A percentile compares a stretch with the other conserved stretches of the same genome.
Evolutionary conservation across 352 stramenopile genomes (phyloP).

Genomic region (Globisporangium viniferum): DNA sequence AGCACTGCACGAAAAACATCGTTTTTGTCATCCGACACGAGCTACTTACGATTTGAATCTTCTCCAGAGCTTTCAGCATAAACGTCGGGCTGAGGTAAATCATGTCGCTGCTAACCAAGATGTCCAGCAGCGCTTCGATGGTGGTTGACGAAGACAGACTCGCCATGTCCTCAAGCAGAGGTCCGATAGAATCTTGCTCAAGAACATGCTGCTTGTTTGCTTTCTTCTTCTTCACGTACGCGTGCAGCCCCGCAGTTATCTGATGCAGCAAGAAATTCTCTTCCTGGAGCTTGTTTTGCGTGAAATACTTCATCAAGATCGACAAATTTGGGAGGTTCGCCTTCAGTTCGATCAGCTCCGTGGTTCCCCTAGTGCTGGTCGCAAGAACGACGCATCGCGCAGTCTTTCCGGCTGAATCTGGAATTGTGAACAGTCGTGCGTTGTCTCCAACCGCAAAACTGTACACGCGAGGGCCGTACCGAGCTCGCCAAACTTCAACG

Average conservation of each 20-base stretch:
- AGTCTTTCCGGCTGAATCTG: slow-evolving; percentile 29
- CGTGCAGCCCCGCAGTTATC: slow-evolving; percentile 64
- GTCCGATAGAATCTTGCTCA: slow-evolving; percentile 47
- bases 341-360: slow-evolving; percentile 66
- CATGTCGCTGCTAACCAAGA: slow-evolving; percentile 66
- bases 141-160: slow-evolving; percentile 59
- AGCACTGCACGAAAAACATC: neutral
- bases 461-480: slow-evolving; percentile 71
- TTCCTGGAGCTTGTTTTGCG: slow-evolving; percentile 82
- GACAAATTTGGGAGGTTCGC: slow-evolving; percentile 45
- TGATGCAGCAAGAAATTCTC: slow-evolving; percentile 86
- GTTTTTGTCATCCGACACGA: neutral
- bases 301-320: slow-evolving; percentile 83
- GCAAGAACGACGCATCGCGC: slow-evolving; percentile 60
- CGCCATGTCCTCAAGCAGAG: slow-evolving; percentile 65
- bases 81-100: slow-evolving; percentile 48
- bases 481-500: slow-evolving; percentile 79
- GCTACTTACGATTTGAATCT: slow-evolving; percentile 50
- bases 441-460: slow-evolving; percentile 67
- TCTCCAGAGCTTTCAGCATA: slow-evolving; percentile 56
- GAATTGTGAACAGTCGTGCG: slow-evolving; percentile 63
- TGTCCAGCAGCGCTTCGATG: slow-evolving; percentile 70
- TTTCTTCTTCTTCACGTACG: slow-evolving; percentile 69
- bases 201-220: slow-evolving; percentile 31
- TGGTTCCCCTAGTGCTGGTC: slow-evolving; percentile 23